Evolutionary conservation across 495 filamentous ascomycete species (phyloP).

Genomic region (Parathielavia hyrcaniae): DNA sequence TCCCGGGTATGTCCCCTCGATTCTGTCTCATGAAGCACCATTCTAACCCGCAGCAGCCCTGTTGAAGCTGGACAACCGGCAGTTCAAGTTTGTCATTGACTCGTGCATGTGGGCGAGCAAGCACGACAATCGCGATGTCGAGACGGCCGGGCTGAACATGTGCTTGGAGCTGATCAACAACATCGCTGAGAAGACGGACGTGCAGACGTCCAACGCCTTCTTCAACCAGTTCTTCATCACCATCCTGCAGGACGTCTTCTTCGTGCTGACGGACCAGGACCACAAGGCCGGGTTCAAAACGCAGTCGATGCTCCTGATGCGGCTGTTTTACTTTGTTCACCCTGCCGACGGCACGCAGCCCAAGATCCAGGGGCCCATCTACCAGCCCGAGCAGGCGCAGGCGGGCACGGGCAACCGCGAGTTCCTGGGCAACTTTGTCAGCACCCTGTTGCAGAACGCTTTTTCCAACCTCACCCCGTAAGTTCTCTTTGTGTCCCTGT

Average conservation of each 20-base stretch:
- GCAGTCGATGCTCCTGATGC: constrained; percentile 84
- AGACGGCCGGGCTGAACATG: constrained; percentile 97
- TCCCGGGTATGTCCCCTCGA: constrained; percentile 47
- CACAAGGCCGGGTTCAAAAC: constrained; percentile 99
- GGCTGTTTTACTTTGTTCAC: constrained; percentile 91
- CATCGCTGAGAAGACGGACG: constrained; percentile 82
- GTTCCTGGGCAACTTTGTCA: constrained; percentile 81
- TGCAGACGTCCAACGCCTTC: constrained; percentile 80
- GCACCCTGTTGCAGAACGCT: constrained; percentile 76
- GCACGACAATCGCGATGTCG: constrained; percentile 97
- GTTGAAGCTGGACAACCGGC: constrained; percentile 83
- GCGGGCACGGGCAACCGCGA: constrained; percentile 79
- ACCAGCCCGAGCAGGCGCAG: constrained; percentile 71
- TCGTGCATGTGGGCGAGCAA: constrained; percentile 99
- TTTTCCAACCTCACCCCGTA: constrained; percentile 91
- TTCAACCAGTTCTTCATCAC: constrained; percentile 94
- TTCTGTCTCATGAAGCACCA: background rate
- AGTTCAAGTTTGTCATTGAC: constrained; percentile 99
- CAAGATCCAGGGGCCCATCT: constrained; percentile 88
- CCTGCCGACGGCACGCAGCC: constrained; percentile 55
- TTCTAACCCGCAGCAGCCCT: constrained; percentile 48
- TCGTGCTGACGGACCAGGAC: constrained; percentile 93
- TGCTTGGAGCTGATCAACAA: constrained; percentile 97
- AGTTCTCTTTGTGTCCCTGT: constrained; percentile 32
- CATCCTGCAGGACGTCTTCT: constrained; percentile 97